Conservation (phyloP, 2,329 filamentous ascomycete species). For the Diaporthe caulivora region DNA sequence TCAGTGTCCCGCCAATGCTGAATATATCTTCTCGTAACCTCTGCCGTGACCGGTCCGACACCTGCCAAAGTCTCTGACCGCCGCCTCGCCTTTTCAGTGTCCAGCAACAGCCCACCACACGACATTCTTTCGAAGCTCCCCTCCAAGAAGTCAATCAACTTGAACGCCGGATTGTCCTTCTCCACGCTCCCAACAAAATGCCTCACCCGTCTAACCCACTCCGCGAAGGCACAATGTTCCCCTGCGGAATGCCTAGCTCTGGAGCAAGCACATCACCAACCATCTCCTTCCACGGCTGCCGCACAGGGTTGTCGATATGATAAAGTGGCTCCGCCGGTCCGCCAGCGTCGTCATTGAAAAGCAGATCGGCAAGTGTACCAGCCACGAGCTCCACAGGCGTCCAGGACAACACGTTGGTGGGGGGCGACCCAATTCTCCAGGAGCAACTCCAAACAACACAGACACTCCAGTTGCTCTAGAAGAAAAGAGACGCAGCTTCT, state of each 20-base stretch:
- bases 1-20: background rate
- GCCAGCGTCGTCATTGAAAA: background rate
- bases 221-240: background rate
- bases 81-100: background rate
- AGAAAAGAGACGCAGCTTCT: no score
- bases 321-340: background rate
- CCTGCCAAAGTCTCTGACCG: background rate
- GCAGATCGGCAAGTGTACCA: background rate
- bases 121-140: background rate
- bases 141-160: background rate
- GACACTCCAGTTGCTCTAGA: no score
- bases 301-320: background rate
- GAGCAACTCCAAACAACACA: no score
- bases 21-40: background rate
- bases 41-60: background rate
- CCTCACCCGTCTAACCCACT: background rate
- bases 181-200: background rate
- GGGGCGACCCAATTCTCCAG: no score
- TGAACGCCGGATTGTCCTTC: background rate
- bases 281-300: background rate
- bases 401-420: background rate
- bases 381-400: background rate
- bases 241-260: background rate
- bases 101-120: background rate
- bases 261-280: background rate